Conservation (phyloP, 768 basidiomycete species). For the Albatrellus ellisii region DNA sequence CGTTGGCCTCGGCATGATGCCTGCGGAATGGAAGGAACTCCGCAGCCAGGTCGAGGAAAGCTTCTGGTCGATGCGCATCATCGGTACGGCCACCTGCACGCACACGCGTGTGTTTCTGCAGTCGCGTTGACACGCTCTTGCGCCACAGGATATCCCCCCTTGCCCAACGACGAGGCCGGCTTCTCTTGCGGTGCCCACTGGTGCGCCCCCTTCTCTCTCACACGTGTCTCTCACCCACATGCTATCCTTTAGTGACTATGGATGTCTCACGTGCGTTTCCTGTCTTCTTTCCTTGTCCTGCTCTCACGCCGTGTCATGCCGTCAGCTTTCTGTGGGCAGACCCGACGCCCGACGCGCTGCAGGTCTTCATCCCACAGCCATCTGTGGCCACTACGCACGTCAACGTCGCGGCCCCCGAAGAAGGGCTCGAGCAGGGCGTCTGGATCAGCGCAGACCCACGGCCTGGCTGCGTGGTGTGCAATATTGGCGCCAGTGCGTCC, state of each 20-base stretch:
- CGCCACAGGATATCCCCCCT: constrained; percentile 66
- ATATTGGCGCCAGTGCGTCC: constrained; percentile 71
- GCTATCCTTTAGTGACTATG: constrained; percentile 68
- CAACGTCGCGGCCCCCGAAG: too few relatives aligned
- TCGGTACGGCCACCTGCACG: constrained; percentile 33
- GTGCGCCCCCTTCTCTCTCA: constrained; percentile 25
- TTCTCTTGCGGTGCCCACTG: constrained; percentile 88
- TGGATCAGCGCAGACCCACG: constrained; percentile 86
- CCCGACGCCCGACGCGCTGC: constrained; percentile 64
- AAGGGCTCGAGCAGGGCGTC: constrained; percentile 40
- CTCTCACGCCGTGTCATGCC: constrained; percentile 6
- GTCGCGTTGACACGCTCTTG: too few relatives aligned
- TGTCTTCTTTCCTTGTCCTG: background rate
- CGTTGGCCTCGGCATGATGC: constrained; percentile 58
- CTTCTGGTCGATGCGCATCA: constrained; percentile 84
- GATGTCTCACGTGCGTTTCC: constrained; percentile 63
- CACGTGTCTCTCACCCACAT: background rate
- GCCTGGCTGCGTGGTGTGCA: constrained; percentile 76
- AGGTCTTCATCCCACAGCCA: constrained; percentile 54
- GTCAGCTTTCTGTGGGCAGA: constrained; percentile 81
- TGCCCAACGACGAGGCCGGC: constrained; percentile 68
- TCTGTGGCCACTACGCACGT: too few relatives aligned
- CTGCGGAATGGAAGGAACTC: constrained; percentile 57
- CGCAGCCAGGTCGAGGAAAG: constrained; percentile 64
- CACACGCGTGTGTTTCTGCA: too few relatives aligned